These are phyloP conservation scores for Aethionema arabicum DNA, from an alignment of 345 rosid genomes.

Conservation along the genomic window DNA sequence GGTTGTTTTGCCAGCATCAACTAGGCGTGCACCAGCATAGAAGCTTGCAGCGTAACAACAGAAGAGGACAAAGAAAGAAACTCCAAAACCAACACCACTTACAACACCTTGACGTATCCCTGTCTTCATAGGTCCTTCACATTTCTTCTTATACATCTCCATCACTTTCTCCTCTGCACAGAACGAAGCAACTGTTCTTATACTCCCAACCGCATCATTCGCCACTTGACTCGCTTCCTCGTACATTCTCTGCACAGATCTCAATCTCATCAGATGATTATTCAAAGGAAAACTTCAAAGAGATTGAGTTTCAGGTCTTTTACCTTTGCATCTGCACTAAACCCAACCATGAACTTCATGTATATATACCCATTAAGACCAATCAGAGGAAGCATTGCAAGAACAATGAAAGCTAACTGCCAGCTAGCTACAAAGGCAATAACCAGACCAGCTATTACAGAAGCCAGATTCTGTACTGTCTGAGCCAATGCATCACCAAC, in stretches of 20 bases:
- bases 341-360: conserved; percentile 69
- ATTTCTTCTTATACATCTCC: conserved; percentile 66
- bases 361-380: conserved; percentile 60
- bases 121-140: conserved; percentile 70
- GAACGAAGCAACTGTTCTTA: conserved; percentile 85
- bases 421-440: conserved; percentile 73
- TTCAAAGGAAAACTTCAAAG: neutral
- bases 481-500: conserved; percentile 78
- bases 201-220: conserved; percentile 86
- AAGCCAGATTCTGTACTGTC: conserved; percentile 54
- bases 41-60: conserved; percentile 61
- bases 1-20: conserved; percentile 49
- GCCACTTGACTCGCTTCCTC: conserved; percentile 96
- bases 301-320: neutral
- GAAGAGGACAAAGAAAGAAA: conserved; percentile 58
- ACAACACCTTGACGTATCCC: conserved; percentile 71
- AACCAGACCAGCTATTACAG: conserved; percentile 61
- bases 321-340: conserved; percentile 86
- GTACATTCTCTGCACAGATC: conserved; percentile 59
- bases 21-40: conserved; percentile 76
- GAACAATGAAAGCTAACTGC: conserved; percentile 62
- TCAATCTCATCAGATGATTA: neutral
- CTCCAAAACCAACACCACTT: conserved; percentile 71
- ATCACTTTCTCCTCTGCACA: conserved; percentile 87
- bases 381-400: conserved; percentile 62